These are phyloP conservation scores for Russula lepida DNA, from an alignment of 768 basidiomycete species.

Conservation along the genomic window DNA sequence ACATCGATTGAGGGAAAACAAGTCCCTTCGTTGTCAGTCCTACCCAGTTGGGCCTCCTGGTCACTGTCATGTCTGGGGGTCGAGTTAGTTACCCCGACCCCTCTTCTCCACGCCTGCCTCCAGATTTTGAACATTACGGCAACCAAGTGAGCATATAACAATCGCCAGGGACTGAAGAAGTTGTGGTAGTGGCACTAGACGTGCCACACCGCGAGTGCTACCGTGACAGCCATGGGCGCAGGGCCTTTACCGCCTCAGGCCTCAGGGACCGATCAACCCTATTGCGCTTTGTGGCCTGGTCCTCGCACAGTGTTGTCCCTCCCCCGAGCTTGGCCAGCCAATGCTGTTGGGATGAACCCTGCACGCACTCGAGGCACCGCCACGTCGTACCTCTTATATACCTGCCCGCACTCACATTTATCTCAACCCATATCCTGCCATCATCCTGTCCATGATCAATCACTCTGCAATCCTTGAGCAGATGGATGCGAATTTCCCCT, in stretches of 20 bases:
- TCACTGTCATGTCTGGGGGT: conserved; percentile 17
- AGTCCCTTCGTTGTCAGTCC: conserved; percentile 19
- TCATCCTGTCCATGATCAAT: conserved; percentile 16
- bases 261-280: background rate
- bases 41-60: conserved; percentile 10
- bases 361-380: background rate
- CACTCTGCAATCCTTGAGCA: conserved; percentile 12
- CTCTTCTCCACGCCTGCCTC: conserved; percentile 42
- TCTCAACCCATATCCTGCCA: background rate
- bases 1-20: conserved; percentile 14
- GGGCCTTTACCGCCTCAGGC: background rate
- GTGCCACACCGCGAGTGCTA: background rate
- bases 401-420: background rate
- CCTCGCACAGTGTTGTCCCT: background rate
- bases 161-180: background rate
- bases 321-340: background rate
- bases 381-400: conserved; percentile 2
- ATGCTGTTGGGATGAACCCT: conserved; percentile 1
- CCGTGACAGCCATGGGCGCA: no score
- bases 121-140: conserved; percentile 41
- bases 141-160: background rate
- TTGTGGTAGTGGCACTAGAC: background rate
- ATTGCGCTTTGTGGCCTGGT: background rate
- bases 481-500: background rate
- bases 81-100: conserved; percentile 17